These are phyloP conservation scores for Malassezia restricta DNA, from an alignment of 1,284 basidiomycete genomes.

Conservation along the genomic window DNA sequence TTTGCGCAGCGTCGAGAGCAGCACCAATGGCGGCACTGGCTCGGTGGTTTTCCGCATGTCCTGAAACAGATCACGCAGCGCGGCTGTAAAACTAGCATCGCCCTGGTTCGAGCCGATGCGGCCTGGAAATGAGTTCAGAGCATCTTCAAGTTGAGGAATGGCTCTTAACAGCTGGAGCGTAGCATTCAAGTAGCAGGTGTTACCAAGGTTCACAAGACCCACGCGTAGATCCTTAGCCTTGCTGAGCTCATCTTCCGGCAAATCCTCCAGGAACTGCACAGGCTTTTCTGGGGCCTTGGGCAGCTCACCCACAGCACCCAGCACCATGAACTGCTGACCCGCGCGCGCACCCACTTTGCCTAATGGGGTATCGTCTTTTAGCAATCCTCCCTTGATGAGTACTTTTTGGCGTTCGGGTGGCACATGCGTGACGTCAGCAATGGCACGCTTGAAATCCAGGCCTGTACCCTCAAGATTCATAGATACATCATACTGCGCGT, in stretches of 20 bases:
- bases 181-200: slow-evolving; percentile 92
- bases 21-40: slow-evolving; percentile 61
- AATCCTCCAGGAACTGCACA: slow-evolving; percentile 71
- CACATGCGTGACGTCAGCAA: slow-evolving; percentile 72
- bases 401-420: slow-evolving; percentile 86
- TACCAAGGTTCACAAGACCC: slow-evolving; percentile 52
- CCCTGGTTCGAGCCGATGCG: slow-evolving; percentile 30
- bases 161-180: slow-evolving; percentile 80
- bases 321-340: slow-evolving; percentile 40
- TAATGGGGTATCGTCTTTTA: slow-evolving; percentile 73
- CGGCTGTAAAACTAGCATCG: slow-evolving; percentile 49
- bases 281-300: slow-evolving; percentile 71
- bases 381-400: slow-evolving; percentile 84
- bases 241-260: slow-evolving; percentile 70
- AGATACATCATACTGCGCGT: slow-evolving; percentile 23
- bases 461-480: slow-evolving; percentile 62
- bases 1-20: slow-evolving; percentile 60
- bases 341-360: slow-evolving; percentile 67
- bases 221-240: slow-evolving; percentile 49
- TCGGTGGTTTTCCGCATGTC: slow-evolving; percentile 66
- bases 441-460: slow-evolving; percentile 64
- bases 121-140: slow-evolving; percentile 26
- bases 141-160: slow-evolving; percentile 67
- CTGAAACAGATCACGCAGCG: slow-evolving; percentile 62
- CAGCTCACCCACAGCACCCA: slow-evolving; percentile 74